Evolutionary conservation across 306 rosid species (phyloP), one percentile per base, ranked within the genome.

Genomic region (Quercus engelmannii): DNA sequence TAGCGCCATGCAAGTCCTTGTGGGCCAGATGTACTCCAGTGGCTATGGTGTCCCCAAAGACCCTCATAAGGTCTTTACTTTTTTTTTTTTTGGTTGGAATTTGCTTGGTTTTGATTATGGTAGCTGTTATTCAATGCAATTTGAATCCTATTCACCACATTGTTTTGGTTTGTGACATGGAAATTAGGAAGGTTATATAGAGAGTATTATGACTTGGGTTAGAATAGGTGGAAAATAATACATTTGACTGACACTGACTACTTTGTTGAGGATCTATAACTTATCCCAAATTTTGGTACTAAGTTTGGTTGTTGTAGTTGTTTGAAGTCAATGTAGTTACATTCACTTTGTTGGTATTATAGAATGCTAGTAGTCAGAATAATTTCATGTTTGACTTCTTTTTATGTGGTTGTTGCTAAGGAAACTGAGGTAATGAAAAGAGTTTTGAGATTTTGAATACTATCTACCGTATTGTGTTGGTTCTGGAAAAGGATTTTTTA

Each of bases 1-100:
- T 57, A 55, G 26, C 52, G 46, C 84, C 38, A 90, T 90, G 94
- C 94, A 93, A 83, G 83, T 93, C 82, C 81, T 93, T 71, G 93
- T 90, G 35, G 94, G 88, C 3, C 94, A 94, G 78, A 94, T 94
- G 97, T 90, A 90, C 75, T 78, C 69, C 73, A 84, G 86, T 70
- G 98, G 97, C 76, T 92, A 94, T 80, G 98, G 98, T 35, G 92
- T 92, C 76, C 67, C 86, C 5, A 88, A 41, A 86, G 79, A 92
- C 80, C 87, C 91, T 43, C 76, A 70, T 67, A 92, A 88, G 97
- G 97, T 93, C 55, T 6, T 3, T 6, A 2, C 38, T 2, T 64
- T 46, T 28, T 15, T 62, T 7, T 2, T 19, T 5, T 62, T 6
- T 23, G 23, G 20, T 52, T 38, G 52, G 12, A 25, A 8, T 19